Percentiles rank a stretch among this genome's conserved stretches.
These are phyloP conservation scores for Poa pratensis DNA, from an alignment of 176 grass and related monocot species.

Conservation along the genomic window DNA sequence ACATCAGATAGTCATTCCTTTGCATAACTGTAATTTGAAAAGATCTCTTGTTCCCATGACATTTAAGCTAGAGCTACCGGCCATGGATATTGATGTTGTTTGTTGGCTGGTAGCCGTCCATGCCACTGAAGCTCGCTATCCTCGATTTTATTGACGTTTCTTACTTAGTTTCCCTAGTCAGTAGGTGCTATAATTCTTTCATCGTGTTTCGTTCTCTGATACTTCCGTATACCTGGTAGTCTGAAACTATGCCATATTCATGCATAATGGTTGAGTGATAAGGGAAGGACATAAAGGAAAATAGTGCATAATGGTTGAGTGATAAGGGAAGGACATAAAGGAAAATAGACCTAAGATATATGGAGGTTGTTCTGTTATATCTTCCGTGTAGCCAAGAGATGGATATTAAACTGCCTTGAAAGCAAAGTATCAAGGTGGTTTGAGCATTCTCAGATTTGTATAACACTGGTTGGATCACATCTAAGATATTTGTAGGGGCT, in stretches of 20 bases:
- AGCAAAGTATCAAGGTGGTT: not conserved
- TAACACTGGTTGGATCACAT: not conserved
- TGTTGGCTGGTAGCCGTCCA: not conserved
- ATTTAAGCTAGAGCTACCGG: not conserved
- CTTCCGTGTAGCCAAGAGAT: not conserved
- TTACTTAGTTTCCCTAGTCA: not conserved
- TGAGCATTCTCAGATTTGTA: not conserved
- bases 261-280: not conserved
- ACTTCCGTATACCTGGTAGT: not conserved
- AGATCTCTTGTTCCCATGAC: not conserved
- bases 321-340: too few species aligned
- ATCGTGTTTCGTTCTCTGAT: not conserved
- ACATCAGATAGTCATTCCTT: not conserved
- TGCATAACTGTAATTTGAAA: not conserved
- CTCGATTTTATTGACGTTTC: not conserved
- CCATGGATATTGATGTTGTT: constrained; percentile 23
- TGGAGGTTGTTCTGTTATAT: not conserved
- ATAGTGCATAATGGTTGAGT: too few species aligned
- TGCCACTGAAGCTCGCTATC: not conserved
- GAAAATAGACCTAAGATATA: too few species aligned
- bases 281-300: not conserved
- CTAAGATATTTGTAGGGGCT: not conserved
- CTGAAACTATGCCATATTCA: not conserved
- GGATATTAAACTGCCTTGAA: not conserved
- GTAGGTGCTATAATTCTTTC: not conserved